Percentiles rank a stretch among this genome's conserved stretches.
Evolutionary conservation across 345 rosid species (phyloP).

Genomic region (Noccaea caerulescens): DNA sequence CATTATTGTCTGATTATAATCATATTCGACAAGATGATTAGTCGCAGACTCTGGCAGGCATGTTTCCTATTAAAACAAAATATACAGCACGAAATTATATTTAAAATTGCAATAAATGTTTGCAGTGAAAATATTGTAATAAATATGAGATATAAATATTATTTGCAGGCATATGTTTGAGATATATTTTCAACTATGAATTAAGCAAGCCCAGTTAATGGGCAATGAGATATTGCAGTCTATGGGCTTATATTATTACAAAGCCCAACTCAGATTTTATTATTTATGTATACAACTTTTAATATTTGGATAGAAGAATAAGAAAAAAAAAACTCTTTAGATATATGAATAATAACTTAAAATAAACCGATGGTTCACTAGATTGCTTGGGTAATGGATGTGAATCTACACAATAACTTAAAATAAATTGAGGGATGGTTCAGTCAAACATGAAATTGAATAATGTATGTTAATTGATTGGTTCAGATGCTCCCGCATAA

Average conservation of each 20-base stretch:
- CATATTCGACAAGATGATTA: constrained; percentile 42
- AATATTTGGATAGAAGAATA: too few species aligned
- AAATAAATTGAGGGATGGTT: too few species aligned
- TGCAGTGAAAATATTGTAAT: background rate
- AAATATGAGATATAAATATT: background rate
- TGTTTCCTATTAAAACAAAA: background rate
- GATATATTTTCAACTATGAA: background rate
- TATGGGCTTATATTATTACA: background rate
- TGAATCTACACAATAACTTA: too few species aligned
- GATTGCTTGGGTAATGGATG: too few species aligned
- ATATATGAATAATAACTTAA: too few species aligned
- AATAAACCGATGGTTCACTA: too few species aligned
- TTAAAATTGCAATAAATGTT: background rate
- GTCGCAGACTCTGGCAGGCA: constrained; percentile 29
- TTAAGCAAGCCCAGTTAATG: background rate
- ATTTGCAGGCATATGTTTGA: too few species aligned
- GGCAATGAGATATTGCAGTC: background rate
- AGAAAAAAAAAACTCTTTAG: too few species aligned
- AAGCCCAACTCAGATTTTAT: constrained; percentile 2
- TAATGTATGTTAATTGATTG: too few species aligned
- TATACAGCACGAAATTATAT: background rate
- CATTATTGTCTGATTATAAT: constrained; percentile 42
- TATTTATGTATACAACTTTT: too few species aligned
- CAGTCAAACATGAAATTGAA: too few species aligned
- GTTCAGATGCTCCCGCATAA: too few species aligned